These are phyloP conservation scores for cucumber (Cucumis sativus) DNA, from an alignment of 306 rosid genomes.

Conservation along the genomic window DNA sequence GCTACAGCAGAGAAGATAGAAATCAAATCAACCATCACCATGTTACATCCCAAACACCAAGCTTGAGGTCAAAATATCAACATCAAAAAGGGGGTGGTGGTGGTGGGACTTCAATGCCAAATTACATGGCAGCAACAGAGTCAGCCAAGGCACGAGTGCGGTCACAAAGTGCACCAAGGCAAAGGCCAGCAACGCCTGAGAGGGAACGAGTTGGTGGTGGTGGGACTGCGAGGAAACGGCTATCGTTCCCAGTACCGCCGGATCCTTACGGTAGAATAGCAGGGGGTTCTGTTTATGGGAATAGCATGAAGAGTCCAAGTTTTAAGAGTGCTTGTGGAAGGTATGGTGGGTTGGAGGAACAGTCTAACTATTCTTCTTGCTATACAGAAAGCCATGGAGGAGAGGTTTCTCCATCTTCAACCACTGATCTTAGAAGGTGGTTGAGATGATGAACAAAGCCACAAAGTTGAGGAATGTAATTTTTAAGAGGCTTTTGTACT, in stretches of 20 bases:
- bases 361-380: conserved; percentile 89
- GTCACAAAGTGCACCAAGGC: conserved; percentile 90
- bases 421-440: conserved; percentile 74
- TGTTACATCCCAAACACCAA: conserved; percentile 68
- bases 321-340: conserved; percentile 64
- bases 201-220: conserved; percentile 67
- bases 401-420: conserved; percentile 84
- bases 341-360: conserved; percentile 60
- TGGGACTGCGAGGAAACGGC: conserved; percentile 73
- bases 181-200: conserved; percentile 82
- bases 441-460: neutral
- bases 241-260: conserved; percentile 75
- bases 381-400: conserved; percentile 79
- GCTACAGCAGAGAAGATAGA: conserved; percentile 53
- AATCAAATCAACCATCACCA: conserved; percentile 14
- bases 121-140: conserved; percentile 97
- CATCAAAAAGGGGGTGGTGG: conserved; percentile 11
- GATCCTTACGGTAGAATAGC: conserved; percentile 44
- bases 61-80: conserved; percentile 66
- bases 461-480: neutral
- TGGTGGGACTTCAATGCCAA: conserved; percentile 33
- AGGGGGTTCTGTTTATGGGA: conserved; percentile 47
- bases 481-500: neutral
- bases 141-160: conserved; percentile 85
- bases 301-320: conserved; percentile 79